Conservation (phyloP, 495 filamentous ascomycete genomes). For the Hapsidospora chrysogenum region DNA sequence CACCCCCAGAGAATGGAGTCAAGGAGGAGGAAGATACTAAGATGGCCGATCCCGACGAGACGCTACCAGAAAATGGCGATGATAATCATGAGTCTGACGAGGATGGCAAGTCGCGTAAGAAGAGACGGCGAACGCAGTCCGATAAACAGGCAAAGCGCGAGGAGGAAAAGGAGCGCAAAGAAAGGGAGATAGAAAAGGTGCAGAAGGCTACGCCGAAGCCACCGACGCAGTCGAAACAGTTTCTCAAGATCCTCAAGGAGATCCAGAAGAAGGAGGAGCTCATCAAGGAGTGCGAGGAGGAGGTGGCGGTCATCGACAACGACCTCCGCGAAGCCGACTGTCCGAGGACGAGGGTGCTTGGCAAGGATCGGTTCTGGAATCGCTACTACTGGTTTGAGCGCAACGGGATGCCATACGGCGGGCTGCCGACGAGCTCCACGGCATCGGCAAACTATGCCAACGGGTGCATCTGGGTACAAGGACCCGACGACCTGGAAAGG, state of each 20-base stretch:
- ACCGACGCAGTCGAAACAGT: slow-evolving; percentile 70
- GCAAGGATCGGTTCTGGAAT: slow-evolving; percentile 92
- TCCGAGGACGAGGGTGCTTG: slow-evolving; percentile 71
- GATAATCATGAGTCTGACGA: slow-evolving; percentile 27
- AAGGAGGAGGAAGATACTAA: slow-evolving; percentile 41
- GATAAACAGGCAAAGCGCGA: slow-evolving; percentile 15
- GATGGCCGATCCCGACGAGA: slow-evolving; percentile 43
- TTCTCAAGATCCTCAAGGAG: slow-evolving; percentile 69
- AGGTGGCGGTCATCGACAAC: slow-evolving; percentile 72
- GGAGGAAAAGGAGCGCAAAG: slow-evolving; percentile 62
- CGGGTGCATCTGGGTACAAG: slow-evolving; percentile 89
- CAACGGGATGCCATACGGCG: slow-evolving; percentile 92
- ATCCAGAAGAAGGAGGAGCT: slow-evolving; percentile 70
- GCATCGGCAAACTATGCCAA: slow-evolving; percentile 80
- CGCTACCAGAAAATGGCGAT: slow-evolving; percentile 40
- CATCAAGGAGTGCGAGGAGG: slow-evolving; percentile 64
- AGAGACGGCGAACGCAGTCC: slow-evolving; percentile 13
- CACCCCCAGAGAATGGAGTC: slow-evolving; percentile 33
- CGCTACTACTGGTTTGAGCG: slow-evolving; percentile 98
- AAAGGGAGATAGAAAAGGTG: slow-evolving; percentile 61
- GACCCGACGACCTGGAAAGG: slow-evolving; percentile 77
- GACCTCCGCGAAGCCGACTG: slow-evolving; percentile 89
- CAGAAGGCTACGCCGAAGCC: slow-evolving; percentile 72
- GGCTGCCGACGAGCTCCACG: slow-evolving; percentile 76
- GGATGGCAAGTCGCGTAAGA: slow-evolving; percentile 15